Evolutionary conservation across 2,329 filamentous ascomycete genomes (phyloP), one percentile per base, ranked within the genome.

Genomic region (Bretziella fagacearum): DNA sequence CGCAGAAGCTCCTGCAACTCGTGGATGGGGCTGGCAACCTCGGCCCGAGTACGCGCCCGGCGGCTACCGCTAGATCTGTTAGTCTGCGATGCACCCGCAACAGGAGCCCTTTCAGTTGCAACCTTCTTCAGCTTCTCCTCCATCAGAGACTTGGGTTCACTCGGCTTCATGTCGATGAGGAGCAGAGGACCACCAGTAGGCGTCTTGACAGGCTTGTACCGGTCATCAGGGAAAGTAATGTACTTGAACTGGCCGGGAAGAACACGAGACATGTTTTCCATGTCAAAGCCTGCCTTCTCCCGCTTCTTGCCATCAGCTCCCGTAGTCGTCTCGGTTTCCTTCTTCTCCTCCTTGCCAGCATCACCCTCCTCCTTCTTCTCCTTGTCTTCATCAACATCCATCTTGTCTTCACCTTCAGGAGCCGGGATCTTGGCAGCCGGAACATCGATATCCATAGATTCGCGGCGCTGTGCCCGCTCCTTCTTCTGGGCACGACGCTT

Each of bases 261-360:
- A 29, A 98, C 86, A 56, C 91, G 77, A 47, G 83, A 93, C 85
- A 98, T 93, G 69, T 98, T 98, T 59, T 91, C 84, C 52, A 98
- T 74, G 53, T 95, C 86, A 60, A 91, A 95, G 55, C 91, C 91
- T 50, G 93, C 74, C 74, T 94, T 96, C 67, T 98, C 91, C 70
- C 91, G 93, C 73, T 93, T 94, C 74, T 89, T 94, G 30, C 70
- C 65, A 11, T 79, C 74, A 11, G 43, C 13, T 32, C 68, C 63
- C 1, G 71, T 55, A 10, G 65, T 60, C 1, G 66, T 63, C 26
- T 44, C 44, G 15, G 33, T 33, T 44, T 81, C 77, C 60, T 79
- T 79, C 37, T 79, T 62, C 11, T 73, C 71, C n/a, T 61, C 63
- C 29, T 72, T 71, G 54, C 78, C 73, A 62, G 81, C 79, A 40